Base-by-base conservation (phyloP, 192 early-diverging fungal species). In the Backusella circina region DNA sequence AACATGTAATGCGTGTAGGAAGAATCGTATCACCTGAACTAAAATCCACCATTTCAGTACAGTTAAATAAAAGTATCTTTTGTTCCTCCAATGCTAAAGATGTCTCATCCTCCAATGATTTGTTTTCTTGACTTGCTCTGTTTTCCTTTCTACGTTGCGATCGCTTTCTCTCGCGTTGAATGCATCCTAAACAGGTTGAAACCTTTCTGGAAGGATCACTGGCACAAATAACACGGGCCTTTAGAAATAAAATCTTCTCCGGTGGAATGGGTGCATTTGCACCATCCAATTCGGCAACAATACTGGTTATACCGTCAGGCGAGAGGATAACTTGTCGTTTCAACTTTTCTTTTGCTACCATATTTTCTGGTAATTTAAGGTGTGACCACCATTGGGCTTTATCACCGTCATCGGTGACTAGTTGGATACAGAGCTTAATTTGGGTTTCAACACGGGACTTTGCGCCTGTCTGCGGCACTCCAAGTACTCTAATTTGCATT, bases 1-100 rank as follows among this genome's bases (percentile, higher is more conserved):
- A 99, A 86, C 97, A 99, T 12, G 97, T 98, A 70, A 99, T 96
- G 41, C 97, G 88, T n/a, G 95, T 94, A 28, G 97, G 96, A 35
- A 99, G 84, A 68, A 95, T 90, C 0, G 92, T 90, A 78, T 97
- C 96, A 61, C 97, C 97, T 66, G 91, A 90, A 82, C 86, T 90
- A 70, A 99, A 97, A 77, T 97, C 94, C 23, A 96, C 89, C 64
- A 95, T 83, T 37, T 93, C 91, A 70, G 85, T 88, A 83, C 94
- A 95, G 81, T 97, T 98, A 78, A 98, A 98, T 12, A 97, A 89
- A 1, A 98, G 79, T 23, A 96, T 92, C 51, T 93, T 93, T 75
- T 89, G 86, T 67, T 91, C 88, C 77, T 96, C 95, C 32, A 90
- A 70, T 15, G 86, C 88, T 54, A 95, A 86, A 16, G 86, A 88